Percentiles rank a stretch among this genome's conserved stretches.
phyloP scores from a whole-genome alignment of 371 early-diverging fungal species.

The Nematocida ausubeli region DNA sequence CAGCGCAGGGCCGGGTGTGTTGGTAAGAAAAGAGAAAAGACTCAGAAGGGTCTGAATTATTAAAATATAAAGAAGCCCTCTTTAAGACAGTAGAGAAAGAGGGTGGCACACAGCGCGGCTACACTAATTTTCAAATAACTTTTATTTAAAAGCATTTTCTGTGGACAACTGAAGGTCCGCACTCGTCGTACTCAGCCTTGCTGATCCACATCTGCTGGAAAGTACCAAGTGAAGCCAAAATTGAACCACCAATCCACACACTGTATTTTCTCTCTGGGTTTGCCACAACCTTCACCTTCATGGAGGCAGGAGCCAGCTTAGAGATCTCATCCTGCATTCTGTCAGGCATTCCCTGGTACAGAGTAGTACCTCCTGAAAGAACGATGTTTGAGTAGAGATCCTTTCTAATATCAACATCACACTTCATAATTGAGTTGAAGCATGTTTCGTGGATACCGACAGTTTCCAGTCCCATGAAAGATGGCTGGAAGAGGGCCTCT shows the following conservation, averaged over 20 bases:
- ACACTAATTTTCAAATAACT: not conserved
- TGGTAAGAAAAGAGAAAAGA: too few species aligned
- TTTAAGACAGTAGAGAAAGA: too few species aligned
- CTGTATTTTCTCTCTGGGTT: conserved; percentile 99
- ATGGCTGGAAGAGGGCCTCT: conserved; percentile 97
- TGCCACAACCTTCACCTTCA: conserved; percentile 98
- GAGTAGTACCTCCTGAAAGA: conserved; percentile 77
- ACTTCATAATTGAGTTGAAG: conserved; percentile 89
- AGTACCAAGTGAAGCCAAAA: conserved; percentile 93
- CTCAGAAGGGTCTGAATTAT: too few species aligned
- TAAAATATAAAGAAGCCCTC: too few species aligned
- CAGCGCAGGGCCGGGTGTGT: too few species aligned
- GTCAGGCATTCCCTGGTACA: conserved; percentile 72
- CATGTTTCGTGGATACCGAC: conserved; percentile 86
- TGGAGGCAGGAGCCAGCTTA: conserved; percentile 87
- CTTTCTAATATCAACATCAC: conserved; percentile 92
- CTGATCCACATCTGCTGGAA: conserved; percentile 97
- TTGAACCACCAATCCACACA: conserved; percentile 99
- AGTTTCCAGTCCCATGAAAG: conserved; percentile 80
- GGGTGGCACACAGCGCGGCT: too few species aligned
- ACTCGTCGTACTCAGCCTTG: conserved; percentile 86
- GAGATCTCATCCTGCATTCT: conserved; percentile 95
- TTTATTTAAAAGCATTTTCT: conserved; percentile 69
- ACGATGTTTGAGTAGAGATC: conserved; percentile 90
- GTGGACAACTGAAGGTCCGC: conserved; percentile 68